phyloP scores from a whole-genome alignment of 1,139 yeast species.

The Geotrichum citri-aurantii region DNA sequence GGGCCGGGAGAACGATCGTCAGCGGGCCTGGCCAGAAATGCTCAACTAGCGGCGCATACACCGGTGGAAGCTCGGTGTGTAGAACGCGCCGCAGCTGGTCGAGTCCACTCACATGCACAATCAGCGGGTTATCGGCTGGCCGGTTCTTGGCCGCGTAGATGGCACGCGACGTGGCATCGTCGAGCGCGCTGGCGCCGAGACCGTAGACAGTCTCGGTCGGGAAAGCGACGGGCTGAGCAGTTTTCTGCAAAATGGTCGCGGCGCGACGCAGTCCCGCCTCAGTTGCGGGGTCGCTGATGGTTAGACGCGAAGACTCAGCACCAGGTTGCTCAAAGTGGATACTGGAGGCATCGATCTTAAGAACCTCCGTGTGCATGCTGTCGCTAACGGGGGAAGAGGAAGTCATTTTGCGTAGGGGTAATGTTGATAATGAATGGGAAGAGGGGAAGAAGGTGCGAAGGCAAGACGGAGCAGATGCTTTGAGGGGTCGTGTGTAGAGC shows the following conservation, averaged over 20 bases:
- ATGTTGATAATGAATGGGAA: neutral
- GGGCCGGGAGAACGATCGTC: conserved; percentile 74
- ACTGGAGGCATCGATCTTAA: conserved; percentile 43
- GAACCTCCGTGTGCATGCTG: conserved; percentile 36
- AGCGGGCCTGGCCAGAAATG: conserved; percentile 96
- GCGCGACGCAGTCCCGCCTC: conserved; percentile 48
- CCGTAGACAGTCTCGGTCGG: conserved; percentile 98
- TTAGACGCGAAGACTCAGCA: conserved; percentile 21
- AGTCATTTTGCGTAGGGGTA: neutral
- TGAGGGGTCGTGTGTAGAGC: neutral
- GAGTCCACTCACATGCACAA: conserved; percentile 77
- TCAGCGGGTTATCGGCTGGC: conserved; percentile 92
- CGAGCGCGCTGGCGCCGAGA: conserved; percentile 79
- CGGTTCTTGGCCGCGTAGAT: conserved; percentile 86
- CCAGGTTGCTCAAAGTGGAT: conserved; percentile 37
- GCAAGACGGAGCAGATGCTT: neutral
- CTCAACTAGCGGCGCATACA: conserved; percentile 56
- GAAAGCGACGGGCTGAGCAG: conserved; percentile 70
- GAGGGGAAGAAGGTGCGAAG: neutral
- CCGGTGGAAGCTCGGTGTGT: conserved; percentile 53
- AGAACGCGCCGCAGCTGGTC: conserved; percentile 62
- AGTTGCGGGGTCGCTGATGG: conserved; percentile 8
- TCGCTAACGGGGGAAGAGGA: neutral
- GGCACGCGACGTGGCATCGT: conserved; percentile 63
- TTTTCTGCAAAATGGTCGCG: conserved; percentile 47